Base-by-base conservation (phyloP, 352 stramenopile species). In the Globisporangium takayamanum region DNA sequence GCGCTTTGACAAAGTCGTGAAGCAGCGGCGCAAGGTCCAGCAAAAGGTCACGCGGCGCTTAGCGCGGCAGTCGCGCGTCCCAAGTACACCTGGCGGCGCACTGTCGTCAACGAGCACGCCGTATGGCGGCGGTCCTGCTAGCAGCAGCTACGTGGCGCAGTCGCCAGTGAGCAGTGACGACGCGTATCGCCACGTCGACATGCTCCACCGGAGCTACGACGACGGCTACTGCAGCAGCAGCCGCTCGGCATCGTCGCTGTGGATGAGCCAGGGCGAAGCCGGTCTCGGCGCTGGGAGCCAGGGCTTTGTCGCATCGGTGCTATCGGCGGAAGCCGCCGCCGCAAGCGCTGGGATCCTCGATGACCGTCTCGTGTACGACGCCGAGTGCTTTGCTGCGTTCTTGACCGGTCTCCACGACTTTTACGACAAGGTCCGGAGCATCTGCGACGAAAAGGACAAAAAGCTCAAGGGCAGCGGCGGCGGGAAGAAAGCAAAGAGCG, bases 1-100 rank as follows among this genome's bases (percentile, higher is more conserved):
- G 46, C 67, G 72, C 2, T 83, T 93, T 16, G 78, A 89, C 36
- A 89, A 90, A 53, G 59, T 81, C 39, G 78, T 73, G 14, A 87
- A 79, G 46, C 68, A 86, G 36, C 74, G 79, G 0, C 79, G 82
- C 48, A 87, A 87, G 57, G 57, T 77, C 50, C 76, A 87, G 16
- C 49, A 79, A 33, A 89, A 84, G 47, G 65, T 72, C 42, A 71
- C 52, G 45, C 71, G 74, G 12, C 64, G 72, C 22, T 50, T 69
- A 14, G 37, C 45, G 44, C 66, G 66, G 2, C 66, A 64, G 26
- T 33, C 30, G 16, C 53, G 50, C 11, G 42, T 70, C n/a, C 59
- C 74, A 28, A 73, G 62, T 8, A 84, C 72, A 3, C 74, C 72
- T 2, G 65, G 69, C 4, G 73, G 59, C 0, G 48, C 33, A 0